Percentiles rank a stretch among this genome's conserved stretches.
phyloP scores from a whole-genome alignment of 352 stramenopile genomes.

The Pythium monospermum region DNA sequence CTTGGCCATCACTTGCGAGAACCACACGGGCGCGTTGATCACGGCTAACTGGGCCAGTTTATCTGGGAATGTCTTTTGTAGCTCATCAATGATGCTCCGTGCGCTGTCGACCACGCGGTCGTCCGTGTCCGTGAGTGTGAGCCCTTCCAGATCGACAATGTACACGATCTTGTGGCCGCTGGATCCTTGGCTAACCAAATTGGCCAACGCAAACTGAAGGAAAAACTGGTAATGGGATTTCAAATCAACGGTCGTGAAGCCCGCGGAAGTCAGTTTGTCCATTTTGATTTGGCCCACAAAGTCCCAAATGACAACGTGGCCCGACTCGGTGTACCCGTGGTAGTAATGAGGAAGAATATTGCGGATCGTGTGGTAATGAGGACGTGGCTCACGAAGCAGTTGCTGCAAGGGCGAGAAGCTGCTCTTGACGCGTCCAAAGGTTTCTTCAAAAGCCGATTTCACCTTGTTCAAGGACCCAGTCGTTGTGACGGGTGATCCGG shows the following conservation, averaged over 20 bases:
- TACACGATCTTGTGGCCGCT: conserved; percentile 68
- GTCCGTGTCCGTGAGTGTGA: conserved; percentile 65
- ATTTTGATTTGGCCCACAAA: conserved; percentile 77
- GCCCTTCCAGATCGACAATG: conserved; percentile 68
- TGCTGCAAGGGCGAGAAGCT: conserved; percentile 34
- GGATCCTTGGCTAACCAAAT: conserved; percentile 51
- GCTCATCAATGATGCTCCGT: conserved; percentile 40
- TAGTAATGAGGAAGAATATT: conserved; percentile 71
- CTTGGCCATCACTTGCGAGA: conserved; percentile 70
- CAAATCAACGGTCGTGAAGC: conserved; percentile 70
- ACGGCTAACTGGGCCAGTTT: conserved; percentile 53
- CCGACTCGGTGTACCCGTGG: conserved; percentile 64
- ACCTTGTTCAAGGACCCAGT: conserved; percentile 44
- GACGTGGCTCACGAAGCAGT: conserved; percentile 45
- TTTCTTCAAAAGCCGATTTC: conserved; percentile 67
- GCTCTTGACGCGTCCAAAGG: conserved; percentile 37
- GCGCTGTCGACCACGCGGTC: conserved; percentile 62
- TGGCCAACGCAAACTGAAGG: conserved; percentile 65
- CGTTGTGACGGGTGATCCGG: conserved; percentile 16
- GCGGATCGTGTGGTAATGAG: conserved; percentile 69
- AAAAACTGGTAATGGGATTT: conserved; percentile 76
- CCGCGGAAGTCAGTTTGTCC: conserved; percentile 54
- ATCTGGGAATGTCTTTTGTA: conserved; percentile 65
- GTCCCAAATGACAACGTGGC: conserved; percentile 71
- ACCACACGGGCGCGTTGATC: conserved; percentile 73